Conservation (phyloP, 73 alveolate genomes). For the Paramecium primaurelia region DNA sequence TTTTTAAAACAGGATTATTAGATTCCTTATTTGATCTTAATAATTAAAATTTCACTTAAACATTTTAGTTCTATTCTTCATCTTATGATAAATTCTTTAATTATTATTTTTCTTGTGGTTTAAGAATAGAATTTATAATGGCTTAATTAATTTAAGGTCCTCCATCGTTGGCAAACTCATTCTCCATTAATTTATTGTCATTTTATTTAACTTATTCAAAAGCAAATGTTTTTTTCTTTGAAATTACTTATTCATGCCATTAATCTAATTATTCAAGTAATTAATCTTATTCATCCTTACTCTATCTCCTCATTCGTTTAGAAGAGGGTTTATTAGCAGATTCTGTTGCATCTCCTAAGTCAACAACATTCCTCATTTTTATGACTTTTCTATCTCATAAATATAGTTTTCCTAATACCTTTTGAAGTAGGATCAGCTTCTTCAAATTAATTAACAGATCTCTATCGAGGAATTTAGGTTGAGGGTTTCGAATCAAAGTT, state of each 20-base stretch:
- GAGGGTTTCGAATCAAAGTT: background rate
- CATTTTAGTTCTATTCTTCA: background rate
- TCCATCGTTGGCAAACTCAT: background rate
- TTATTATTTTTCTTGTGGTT: background rate
- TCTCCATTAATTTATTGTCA: background rate
- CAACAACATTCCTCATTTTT: slow-evolving; percentile 42
- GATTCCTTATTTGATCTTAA: background rate
- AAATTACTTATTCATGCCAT: slow-evolving; percentile 24
- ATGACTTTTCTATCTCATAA: slow-evolving; percentile 10
- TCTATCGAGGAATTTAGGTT: background rate
- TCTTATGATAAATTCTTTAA: background rate
- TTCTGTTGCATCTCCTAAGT: slow-evolving; percentile 8
- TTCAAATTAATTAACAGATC: slow-evolving; percentile 39
- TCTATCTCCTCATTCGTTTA: background rate
- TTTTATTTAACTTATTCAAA: background rate
- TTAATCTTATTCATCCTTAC: background rate
- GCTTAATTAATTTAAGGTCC: slow-evolving; percentile 38
- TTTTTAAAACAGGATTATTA: background rate
- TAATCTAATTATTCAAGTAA: slow-evolving; percentile 29
- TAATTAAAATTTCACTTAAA: slow-evolving; percentile 10
- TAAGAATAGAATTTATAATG: background rate
- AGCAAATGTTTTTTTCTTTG: slow-evolving; percentile 18
- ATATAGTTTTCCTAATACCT: background rate
- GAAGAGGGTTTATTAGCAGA: background rate
- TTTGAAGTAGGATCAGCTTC: slow-evolving; percentile 39